These are phyloP conservation scores for Basidiobolus meristosporus DNA, from an alignment of 371 early-diverging fungal species.

Conservation along the genomic window DNA sequence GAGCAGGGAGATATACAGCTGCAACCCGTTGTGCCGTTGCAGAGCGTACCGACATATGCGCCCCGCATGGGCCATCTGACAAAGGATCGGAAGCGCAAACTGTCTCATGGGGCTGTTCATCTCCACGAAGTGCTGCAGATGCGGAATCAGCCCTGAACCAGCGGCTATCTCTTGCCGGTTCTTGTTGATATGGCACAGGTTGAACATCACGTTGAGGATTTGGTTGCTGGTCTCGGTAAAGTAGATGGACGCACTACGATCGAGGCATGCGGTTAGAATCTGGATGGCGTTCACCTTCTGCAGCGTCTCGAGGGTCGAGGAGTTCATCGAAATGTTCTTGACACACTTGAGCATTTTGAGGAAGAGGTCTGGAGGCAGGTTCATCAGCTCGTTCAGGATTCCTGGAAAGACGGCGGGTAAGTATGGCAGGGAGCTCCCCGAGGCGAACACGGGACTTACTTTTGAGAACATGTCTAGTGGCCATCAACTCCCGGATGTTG, in stretches of 20 bases:
- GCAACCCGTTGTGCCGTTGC: slow-evolving; percentile 18
- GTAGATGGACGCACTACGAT: slow-evolving; percentile 5
- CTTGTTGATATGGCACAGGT: slow-evolving; percentile 31
- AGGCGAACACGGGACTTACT: slow-evolving; percentile 6
- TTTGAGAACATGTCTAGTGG: slow-evolving; percentile 4
- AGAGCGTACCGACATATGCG: slow-evolving; percentile 16
- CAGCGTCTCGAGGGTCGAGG: slow-evolving; percentile 21
- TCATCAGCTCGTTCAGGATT: slow-evolving; percentile 15
- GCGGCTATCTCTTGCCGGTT: slow-evolving; percentile 27
- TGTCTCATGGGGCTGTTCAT: slow-evolving; percentile 24
- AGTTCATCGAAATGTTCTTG: slow-evolving; percentile 31
- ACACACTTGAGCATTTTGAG: slow-evolving; percentile 27
- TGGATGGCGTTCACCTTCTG: slow-evolving; percentile 19
- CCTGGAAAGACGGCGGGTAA: not conserved
- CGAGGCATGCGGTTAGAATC: slow-evolving; percentile 17
- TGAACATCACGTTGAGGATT: slow-evolving; percentile 28
- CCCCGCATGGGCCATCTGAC: slow-evolving; percentile 32
- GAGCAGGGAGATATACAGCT: slow-evolving; percentile 21
- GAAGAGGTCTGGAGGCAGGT: slow-evolving; percentile 9
- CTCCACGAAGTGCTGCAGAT: slow-evolving; percentile 19
- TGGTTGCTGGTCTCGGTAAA: slow-evolving; percentile 24
- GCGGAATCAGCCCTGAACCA: slow-evolving; percentile 23
- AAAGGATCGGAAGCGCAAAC: slow-evolving; percentile 33
- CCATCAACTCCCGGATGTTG: slow-evolving; percentile 22
- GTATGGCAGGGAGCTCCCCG: not conserved